Evolutionary conservation across 305 asterid species (phyloP), one percentile per base, ranked within the genome.

Genomic region (Rubia balearica): DNA sequence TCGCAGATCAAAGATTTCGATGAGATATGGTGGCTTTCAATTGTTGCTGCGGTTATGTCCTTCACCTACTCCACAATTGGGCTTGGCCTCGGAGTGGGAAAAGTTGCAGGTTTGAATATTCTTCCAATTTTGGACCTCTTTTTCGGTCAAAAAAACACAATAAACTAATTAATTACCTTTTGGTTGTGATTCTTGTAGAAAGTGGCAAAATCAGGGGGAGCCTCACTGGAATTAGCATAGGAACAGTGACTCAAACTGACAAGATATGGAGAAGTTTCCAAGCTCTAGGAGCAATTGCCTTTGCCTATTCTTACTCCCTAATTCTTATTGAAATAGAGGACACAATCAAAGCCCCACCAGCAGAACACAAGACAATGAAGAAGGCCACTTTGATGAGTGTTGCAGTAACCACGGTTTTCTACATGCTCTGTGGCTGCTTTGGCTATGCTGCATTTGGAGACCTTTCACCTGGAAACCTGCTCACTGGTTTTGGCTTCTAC

Each of bases 21-120:
- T 81, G 96, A 93, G 75, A 90, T 90, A 22, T 89, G 84, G 85
- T 93, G 98, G 98, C 92, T 91, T 56, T 90, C 98, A 7, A 84
- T 88, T n/a, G 95, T 91, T 3, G 97, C 97, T 55, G 96, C 97
- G 0, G 73, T 93, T 17, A 93, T 93, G 97, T 91, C 96, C n/a
- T 93, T 93, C 70, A 89, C 95, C 43, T 93, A 93, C 68, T 91
- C 97, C 57, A 67, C 88, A 42, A 85, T 93, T 65, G 97, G 97
- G 17, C 75, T 93, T 66, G 97, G 95, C 77, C 95, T 93, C 48
- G 98, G 96, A 14, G 55, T 93, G 41, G 92, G 82, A 53, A 84
- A 85, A 85, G 94, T 90, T 61, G 88, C 87, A 66, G 97, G 98
- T 93, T 77, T 7, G n/a, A n/a, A 51, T 17, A n/a, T 33, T 69